Evolutionary conservation across 352 stramenopile species (phyloP).

Genomic region (Globisporangium barbulae): DNA sequence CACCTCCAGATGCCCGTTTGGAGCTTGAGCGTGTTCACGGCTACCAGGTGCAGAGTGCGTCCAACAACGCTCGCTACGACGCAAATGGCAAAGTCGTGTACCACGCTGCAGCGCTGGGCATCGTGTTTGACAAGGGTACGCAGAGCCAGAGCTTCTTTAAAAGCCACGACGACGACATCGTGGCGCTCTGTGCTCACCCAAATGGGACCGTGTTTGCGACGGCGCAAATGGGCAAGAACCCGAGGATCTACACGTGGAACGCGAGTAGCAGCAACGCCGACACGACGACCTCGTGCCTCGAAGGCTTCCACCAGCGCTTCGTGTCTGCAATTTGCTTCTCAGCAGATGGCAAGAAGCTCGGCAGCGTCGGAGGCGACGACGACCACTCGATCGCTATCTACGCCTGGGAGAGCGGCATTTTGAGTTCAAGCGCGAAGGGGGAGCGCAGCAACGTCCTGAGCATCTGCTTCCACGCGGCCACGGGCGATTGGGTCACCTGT

Average conservation of each 20-base stretch:
- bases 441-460: slow-evolving; percentile 53
- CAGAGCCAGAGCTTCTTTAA: slow-evolving; percentile 56
- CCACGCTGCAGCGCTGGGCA: slow-evolving; percentile 68
- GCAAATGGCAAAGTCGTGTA: slow-evolving; percentile 61
- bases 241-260: slow-evolving; percentile 82
- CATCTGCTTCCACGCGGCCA: slow-evolving; percentile 44
- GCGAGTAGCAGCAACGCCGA: slow-evolving; percentile 17
- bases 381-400: slow-evolving; percentile 86
- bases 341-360: slow-evolving; percentile 60
- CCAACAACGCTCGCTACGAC: slow-evolving; percentile 80
- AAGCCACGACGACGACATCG: slow-evolving; percentile 82
- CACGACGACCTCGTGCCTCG: slow-evolving; percentile 40
- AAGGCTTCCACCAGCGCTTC: slow-evolving; percentile 79
- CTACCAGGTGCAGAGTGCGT: slow-evolving; percentile 67
- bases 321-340: slow-evolving; percentile 73
- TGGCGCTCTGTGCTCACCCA: slow-evolving; percentile 77
- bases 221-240: slow-evolving; percentile 81
- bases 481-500: slow-evolving; percentile 64
- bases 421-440: slow-evolving; percentile 51
- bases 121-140: slow-evolving; percentile 54
- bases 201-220: slow-evolving; percentile 79
- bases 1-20: slow-evolving; percentile 38
- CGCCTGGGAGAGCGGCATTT: slow-evolving; percentile 52
- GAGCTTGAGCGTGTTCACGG: slow-evolving; percentile 73
- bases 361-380: slow-evolving; percentile 74